A percentile compares a stretch with the other conserved stretches of the same genome.
phyloP scores from a whole-genome alignment of 2,329 filamentous ascomycete genomes.

The Sporothrix brunneoviolacea region DNA sequence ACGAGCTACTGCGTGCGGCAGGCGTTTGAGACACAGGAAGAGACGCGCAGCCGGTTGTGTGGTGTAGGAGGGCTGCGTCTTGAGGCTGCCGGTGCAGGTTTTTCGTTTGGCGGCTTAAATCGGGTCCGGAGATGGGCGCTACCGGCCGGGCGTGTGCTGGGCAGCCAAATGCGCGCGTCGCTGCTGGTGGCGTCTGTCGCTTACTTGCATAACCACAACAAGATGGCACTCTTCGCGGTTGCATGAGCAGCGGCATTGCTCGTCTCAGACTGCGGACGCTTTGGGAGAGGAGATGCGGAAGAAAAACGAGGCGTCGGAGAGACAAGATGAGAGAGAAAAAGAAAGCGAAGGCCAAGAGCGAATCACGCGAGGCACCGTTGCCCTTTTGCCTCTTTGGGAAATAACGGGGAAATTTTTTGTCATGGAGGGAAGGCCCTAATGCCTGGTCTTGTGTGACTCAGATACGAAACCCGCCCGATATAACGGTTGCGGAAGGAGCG shows the following conservation, averaged over 20 bases:
- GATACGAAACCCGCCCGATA: neutral
- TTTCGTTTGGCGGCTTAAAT: constrained; percentile 16
- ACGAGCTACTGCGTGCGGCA: neutral
- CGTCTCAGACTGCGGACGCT: neutral
- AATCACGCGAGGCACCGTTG: neutral
- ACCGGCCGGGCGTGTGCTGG: constrained; percentile 9
- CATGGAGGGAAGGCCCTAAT: neutral
- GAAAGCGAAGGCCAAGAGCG: constrained; percentile 7
- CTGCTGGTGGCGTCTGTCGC: constrained; percentile 3
- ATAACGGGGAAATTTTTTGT: neutral
- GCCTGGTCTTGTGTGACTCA: constrained; percentile 5
- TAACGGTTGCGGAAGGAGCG: constrained; percentile 7
- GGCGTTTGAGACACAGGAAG: neutral
- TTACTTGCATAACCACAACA: constrained; percentile 14
- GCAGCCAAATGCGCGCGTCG: too few relatives aligned
- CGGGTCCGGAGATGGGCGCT: constrained; percentile 14
- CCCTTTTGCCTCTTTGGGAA: constrained; percentile 7
- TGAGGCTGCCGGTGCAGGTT: neutral
- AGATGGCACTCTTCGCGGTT: constrained; percentile 1
- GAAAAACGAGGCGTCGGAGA: neutral
- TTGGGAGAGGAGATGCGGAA: neutral
- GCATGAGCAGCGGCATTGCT: constrained; percentile 12
- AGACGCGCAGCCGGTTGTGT: neutral
- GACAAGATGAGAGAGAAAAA: neutral
- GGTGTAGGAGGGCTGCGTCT: neutral